Percentiles rank a stretch among this genome's conserved stretches.
Evolutionary conservation across 163 green algal genomes (phyloP).

Genomic region (Volvox carteri): DNA sequence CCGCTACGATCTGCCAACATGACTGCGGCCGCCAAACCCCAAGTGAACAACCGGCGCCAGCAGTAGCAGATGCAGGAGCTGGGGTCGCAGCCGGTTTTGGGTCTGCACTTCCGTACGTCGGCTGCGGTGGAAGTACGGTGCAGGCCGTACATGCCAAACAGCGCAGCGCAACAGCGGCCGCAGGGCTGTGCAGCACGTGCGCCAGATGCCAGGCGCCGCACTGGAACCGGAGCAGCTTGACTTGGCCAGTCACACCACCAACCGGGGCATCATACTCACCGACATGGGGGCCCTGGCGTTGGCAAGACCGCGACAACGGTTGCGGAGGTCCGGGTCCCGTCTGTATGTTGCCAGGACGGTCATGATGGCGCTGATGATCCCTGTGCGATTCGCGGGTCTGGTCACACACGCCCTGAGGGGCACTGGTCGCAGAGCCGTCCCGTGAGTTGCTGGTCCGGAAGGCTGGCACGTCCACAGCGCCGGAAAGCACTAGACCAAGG

Average conservation of each 20-base stretch:
- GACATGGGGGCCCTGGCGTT: neutral
- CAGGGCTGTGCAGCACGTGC: neutral
- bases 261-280: neutral
- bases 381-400: neutral
- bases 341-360: no score
- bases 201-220: slow-evolving; percentile 1
- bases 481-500: neutral
- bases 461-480: neutral
- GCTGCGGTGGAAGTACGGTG: neutral
- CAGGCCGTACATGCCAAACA: slow-evolving; percentile 11
- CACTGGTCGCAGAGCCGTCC: no score
- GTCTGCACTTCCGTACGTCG: neutral
- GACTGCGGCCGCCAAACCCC: neutral
- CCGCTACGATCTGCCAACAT: slow-evolving; percentile 46
- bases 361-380: no score
- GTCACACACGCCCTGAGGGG: neutral
- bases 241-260: neutral
- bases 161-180: neutral
- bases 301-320: no score
- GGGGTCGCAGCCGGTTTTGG: no score
- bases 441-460: neutral
- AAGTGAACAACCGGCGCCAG: neutral
- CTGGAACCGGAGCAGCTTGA: slow-evolving; percentile 21
- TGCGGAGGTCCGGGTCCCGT: no score
- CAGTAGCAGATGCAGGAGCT: neutral